Evolutionary conservation across 306 rosid genomes (phyloP), one percentile per base, ranked within the genome.

Genomic region (Pyrus bretschneideri): DNA sequence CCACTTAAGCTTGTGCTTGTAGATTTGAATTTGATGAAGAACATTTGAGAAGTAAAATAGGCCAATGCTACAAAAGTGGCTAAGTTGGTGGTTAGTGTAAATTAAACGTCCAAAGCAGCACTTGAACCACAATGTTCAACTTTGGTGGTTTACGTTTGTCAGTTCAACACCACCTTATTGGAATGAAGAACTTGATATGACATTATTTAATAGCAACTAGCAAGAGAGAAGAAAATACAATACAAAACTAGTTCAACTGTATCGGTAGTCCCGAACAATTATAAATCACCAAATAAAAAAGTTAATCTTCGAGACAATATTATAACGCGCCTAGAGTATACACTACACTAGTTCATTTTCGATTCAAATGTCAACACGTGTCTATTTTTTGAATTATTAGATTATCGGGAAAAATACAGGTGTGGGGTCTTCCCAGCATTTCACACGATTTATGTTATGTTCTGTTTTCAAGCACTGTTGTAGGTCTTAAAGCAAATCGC

Each of bases 401-500:
- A 68, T 22, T 27, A 60, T 35, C 29, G 29, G n/a, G 30, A 73
- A 51, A 51, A 40, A 8, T n/a, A 21, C 6, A 19, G 8, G 69
- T 38, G 85, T 69, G 72, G 79, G 82, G 49, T 55, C 54, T 46
- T 27, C 14, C 6, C 52, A 40, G 52, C 73, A 64, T 65, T 45
- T 75, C 83, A 74, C 67, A 63, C 44, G 44, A 83, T 29, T 45
- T 49, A 25, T 79, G 63, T 25, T 42, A 14, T 42, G 40, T 58
- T 73, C 15, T 74, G 45, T 74, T 55, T 5, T n/a, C 11, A 67
- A 63, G n/a, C 2, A 58, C 29, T 38, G 25, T 63, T 9, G 10
- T 4, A 15, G 15, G 55, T 49, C 19, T 49, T 25, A 18, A 25
- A 42, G 77, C 71, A 75, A 62, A 75, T 75, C 49, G 64, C 19